Percentiles rank a stretch among this genome's conserved stretches.
Evolutionary conservation across 176 grass and related monocot genomes (phyloP).

Genomic region (Oryza glaberrima): DNA sequence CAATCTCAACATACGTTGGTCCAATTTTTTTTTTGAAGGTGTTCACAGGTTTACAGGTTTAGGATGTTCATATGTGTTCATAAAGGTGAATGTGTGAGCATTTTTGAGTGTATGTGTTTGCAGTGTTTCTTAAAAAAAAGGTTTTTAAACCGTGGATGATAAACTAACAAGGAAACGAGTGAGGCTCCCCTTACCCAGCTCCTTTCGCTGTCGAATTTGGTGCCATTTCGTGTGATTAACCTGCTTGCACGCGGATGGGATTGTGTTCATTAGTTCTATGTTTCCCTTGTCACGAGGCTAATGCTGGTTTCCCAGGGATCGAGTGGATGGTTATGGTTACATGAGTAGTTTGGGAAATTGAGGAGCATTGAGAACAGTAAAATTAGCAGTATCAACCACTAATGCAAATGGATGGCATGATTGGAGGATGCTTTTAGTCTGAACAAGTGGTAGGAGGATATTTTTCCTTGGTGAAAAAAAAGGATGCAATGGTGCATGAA

Average conservation of each 20-base stretch:
- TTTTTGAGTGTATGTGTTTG: too few species aligned
- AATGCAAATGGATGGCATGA: background rate
- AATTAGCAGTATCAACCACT: background rate
- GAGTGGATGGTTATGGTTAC: background rate
- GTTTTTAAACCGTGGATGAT: too few species aligned
- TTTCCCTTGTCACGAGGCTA: background rate
- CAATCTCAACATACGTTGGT: too few species aligned
- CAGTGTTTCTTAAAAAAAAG: too few species aligned
- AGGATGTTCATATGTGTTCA: too few species aligned
- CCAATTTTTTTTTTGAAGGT: too few species aligned
- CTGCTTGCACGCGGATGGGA: background rate
- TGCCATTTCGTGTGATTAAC: background rate
- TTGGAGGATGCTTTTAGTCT: background rate
- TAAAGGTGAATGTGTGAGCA: too few species aligned
- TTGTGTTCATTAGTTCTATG: background rate
- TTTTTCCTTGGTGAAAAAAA: background rate
- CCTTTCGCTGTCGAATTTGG: background rate
- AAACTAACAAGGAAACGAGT: too few species aligned
- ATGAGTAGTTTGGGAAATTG: background rate
- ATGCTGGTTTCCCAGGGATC: background rate
- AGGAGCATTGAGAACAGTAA: background rate
- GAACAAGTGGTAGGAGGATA: background rate
- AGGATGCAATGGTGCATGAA: background rate
- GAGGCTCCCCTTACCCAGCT: too few species aligned
- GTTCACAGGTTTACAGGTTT: too few species aligned